These are phyloP conservation scores for Geotrichum reessii DNA, from an alignment of 1,139 yeast genomes.

Conservation along the genomic window DNA sequence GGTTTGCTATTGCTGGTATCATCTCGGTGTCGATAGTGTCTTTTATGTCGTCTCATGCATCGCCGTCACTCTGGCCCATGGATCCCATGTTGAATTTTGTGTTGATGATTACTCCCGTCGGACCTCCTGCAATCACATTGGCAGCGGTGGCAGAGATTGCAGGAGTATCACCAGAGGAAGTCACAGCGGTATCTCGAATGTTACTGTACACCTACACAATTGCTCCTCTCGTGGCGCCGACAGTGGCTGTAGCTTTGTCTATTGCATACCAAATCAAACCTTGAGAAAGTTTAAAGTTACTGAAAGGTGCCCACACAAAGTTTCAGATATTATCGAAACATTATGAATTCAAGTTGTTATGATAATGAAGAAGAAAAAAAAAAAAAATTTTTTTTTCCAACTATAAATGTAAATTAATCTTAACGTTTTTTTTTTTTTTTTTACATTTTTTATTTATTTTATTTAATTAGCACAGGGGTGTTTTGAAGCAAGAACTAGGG, in stretches of 20 bases:
- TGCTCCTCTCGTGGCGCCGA: conserved; percentile 25
- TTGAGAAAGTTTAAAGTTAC: not conserved
- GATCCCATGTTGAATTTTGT: conserved; percentile 24
- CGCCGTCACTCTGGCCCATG: conserved; percentile 21
- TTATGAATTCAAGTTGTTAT: no score
- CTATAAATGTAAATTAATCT: no score
- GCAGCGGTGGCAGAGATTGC: conserved; percentile 27
- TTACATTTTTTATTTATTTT: no score
- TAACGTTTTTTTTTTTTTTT: no score
- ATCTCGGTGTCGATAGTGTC: conserved; percentile 20
- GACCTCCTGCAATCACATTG: conserved; percentile 27
- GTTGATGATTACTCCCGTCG: conserved; percentile 24
- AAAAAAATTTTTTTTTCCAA: no score
- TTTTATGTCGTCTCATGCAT: conserved; percentile 14
- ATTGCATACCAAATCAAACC: conserved; percentile 15
- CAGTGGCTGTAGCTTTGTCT: conserved; percentile 22
- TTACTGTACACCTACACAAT: conserved; percentile 22
- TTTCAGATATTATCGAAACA: no score
- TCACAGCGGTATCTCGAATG: conserved; percentile 22
- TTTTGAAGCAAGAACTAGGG: no score
- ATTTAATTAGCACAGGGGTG: no score
- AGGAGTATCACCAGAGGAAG: conserved; percentile 21
- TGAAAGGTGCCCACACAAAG: not conserved
- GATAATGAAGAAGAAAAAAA: no score
- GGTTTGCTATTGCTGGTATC: conserved; percentile 21